Conservation (phyloP, 2,329 filamentous ascomycete species). For the Cladosporium sp. region DNA sequence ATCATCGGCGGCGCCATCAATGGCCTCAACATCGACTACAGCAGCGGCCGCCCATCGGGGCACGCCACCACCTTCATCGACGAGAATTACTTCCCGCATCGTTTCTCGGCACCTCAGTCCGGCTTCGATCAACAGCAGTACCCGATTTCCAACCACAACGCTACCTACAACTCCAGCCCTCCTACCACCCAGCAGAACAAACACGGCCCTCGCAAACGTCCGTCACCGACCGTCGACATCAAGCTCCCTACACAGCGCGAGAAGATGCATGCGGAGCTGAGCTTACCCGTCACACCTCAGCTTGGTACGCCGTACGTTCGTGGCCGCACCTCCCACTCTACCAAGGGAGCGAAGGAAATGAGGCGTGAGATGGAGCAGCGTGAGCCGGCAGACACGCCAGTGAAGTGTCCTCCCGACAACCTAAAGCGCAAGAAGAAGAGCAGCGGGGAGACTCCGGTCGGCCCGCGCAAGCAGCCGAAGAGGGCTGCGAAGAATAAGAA, state of each 20-base stretch:
- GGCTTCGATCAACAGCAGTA: neutral
- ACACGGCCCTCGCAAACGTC: neutral
- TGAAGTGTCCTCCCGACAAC: neutral
- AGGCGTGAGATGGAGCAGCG: constrained; percentile 3
- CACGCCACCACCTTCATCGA: neutral
- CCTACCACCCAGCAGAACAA: neutral
- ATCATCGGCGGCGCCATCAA: neutral
- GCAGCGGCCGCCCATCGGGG: neutral
- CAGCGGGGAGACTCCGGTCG: neutral
- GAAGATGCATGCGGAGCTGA: neutral
- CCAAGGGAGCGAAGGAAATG: neutral
- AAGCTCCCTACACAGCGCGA: neutral
- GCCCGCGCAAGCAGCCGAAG: neutral
- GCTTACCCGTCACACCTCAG: neutral
- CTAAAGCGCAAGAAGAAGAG: neutral
- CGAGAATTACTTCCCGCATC: neutral
- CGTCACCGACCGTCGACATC: neutral
- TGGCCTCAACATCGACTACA: neutral
- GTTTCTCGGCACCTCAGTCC: neutral
- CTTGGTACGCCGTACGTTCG: neutral
- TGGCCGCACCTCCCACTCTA: neutral
- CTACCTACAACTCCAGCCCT: neutral
- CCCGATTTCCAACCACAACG: neutral
- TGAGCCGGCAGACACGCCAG: neutral
- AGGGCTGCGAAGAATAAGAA: neutral